These are phyloP conservation scores for Fomitopsis pulvina DNA, from an alignment of 768 basidiomycete genomes.

Conservation along the genomic window DNA sequence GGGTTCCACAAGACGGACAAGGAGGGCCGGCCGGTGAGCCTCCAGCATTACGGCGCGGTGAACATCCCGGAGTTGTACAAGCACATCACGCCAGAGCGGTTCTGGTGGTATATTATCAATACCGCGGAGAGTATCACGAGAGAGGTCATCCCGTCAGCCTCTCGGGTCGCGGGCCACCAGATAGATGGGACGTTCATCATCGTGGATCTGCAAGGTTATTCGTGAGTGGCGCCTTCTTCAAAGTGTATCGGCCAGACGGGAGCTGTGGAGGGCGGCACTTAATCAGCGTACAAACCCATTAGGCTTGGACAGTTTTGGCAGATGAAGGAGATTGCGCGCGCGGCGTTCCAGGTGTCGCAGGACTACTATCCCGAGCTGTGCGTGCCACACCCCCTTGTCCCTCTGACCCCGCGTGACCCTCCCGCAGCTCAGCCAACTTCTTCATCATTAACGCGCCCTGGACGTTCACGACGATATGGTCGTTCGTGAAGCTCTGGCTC, in stretches of 20 bases:
- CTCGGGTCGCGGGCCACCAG: constrained; percentile 41
- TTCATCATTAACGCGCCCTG: constrained; percentile 67
- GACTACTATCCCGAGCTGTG: constrained; percentile 77
- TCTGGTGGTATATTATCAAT: constrained; percentile 53
- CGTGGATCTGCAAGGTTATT: constrained; percentile 65
- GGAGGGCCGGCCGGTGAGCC: constrained; percentile 66
- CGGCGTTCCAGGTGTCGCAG: constrained; percentile 68
- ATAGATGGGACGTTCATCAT: constrained; percentile 54
- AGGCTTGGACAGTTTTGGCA: constrained; percentile 70
- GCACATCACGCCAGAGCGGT: constrained; percentile 23
- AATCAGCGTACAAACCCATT: no score
- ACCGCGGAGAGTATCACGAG: constrained; percentile 57
- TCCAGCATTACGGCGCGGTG: constrained; percentile 56
- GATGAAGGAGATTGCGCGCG: constrained; percentile 55
- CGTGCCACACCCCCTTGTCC: constrained; percentile 12
- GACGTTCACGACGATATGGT: constrained; percentile 70
- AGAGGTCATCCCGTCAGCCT: constrained; percentile 62
- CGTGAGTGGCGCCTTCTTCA: constrained; percentile 32
- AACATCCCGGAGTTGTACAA: constrained; percentile 32
- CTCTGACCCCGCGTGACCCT: background rate
- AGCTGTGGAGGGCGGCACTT: no score
- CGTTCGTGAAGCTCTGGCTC: constrained; percentile 61
- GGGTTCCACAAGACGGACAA: constrained; percentile 81
- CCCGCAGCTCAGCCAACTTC: constrained; percentile 60
- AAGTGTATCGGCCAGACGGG: background rate